Evolutionary conservation across 805 yeast species (phyloP).

Genomic region (Candida endomychidarum): DNA sequence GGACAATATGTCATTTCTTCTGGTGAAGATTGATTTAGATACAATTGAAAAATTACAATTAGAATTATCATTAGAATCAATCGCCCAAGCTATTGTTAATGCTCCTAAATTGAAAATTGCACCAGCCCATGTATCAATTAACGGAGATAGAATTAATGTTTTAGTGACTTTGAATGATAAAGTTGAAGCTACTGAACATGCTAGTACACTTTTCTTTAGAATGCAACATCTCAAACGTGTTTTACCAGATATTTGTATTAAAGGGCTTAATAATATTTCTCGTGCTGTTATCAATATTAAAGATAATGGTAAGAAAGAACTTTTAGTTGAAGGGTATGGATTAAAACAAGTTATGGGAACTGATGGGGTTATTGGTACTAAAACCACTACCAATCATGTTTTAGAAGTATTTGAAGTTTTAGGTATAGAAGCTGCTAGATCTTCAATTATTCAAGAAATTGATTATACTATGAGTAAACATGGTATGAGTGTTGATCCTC

Average conservation of each 20-base stretch:
- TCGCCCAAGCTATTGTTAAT: conserved; percentile 73
- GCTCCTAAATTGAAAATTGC: conserved; percentile 90
- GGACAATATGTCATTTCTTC: conserved; percentile 72
- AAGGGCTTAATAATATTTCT: conserved; percentile 87
- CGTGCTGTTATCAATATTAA: conserved; percentile 95
- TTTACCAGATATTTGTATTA: conserved; percentile 84
- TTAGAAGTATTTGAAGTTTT: conserved; percentile 84
- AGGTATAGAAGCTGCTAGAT: conserved; percentile 97
- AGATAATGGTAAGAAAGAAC: conserved; percentile 82
- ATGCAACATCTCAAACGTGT: conserved; percentile 87
- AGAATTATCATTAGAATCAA: conserved; percentile 82
- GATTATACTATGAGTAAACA: conserved; percentile 98
- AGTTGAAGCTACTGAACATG: conserved; percentile 28
- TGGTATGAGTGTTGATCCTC: conserved; percentile 99
- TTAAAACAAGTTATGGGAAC: conserved; percentile 94
- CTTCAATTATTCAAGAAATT: conserved; percentile 89
- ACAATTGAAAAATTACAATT: conserved; percentile 89
- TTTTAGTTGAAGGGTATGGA: conserved; percentile 97
- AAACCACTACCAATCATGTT: conserved; percentile 88
- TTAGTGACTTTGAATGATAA: conserved; percentile 48
- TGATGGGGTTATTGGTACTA: conserved; percentile 89
- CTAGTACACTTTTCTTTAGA: conserved; percentile 69
- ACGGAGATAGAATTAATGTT: conserved; percentile 68
- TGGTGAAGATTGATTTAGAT: conserved; percentile 75
- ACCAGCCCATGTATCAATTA: conserved; percentile 65